Conservation (phyloP, 768 basidiomycete genomes). For the Pholiota conissans region DNA sequence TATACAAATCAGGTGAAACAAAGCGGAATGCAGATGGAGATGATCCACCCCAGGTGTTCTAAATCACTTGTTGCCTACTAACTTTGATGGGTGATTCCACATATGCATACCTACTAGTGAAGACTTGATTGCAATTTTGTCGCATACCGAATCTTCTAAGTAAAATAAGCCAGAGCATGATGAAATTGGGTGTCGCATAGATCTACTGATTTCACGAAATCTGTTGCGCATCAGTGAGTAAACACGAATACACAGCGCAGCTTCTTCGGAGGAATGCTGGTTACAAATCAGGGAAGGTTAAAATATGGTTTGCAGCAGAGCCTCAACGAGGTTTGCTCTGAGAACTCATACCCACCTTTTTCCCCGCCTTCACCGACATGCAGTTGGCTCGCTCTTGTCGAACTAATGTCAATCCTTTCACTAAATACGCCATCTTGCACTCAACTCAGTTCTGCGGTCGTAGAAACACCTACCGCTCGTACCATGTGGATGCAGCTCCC, state of each 20-base stretch:
- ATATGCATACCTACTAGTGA: too few species aligned
- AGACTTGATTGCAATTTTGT: too few species aligned
- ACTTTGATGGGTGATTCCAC: too few species aligned
- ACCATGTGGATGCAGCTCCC: constrained; percentile 17
- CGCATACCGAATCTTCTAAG: too few species aligned
- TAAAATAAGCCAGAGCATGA: too few species aligned
- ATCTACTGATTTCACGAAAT: too few species aligned
- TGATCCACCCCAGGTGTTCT: too few species aligned
- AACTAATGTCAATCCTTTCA: neutral
- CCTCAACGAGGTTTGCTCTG: neutral
- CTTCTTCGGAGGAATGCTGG: neutral
- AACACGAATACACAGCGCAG: constrained; percentile 1
- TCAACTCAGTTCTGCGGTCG: neutral
- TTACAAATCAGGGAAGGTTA: neutral
- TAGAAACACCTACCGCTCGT: constrained; percentile 2
- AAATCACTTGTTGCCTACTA: too few species aligned
- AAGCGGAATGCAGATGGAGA: too few species aligned
- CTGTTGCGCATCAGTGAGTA: neutral
- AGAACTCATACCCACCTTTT: neutral
- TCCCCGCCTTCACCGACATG: neutral
- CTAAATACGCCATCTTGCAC: neutral
- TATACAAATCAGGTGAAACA: too few species aligned
- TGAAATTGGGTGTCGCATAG: too few species aligned
- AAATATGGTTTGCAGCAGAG: constrained; percentile 2
- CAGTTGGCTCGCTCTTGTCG: neutral